Evolutionary conservation across 805 yeast species (phyloP).

Genomic region (Metahyphopichia silvanorum): DNA sequence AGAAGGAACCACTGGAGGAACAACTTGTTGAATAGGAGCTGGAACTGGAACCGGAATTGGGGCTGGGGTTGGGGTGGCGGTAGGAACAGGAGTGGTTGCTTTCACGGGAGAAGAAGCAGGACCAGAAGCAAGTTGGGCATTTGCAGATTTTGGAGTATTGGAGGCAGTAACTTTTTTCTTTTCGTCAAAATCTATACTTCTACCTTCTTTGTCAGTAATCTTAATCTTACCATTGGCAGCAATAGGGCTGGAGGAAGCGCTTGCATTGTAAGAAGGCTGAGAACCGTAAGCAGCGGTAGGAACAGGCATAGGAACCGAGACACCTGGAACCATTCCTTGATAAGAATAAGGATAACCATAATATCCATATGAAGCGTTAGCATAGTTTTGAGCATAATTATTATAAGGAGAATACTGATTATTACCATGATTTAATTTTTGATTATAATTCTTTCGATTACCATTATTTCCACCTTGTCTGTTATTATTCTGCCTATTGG

Average conservation of each 20-base stretch:
- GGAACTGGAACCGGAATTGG: conserved; percentile 1
- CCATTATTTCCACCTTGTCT: background rate
- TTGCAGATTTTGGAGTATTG: conserved; percentile 30
- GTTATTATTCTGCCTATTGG: conserved; percentile 6
- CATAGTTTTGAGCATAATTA: conserved; percentile 19
- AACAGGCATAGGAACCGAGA: conserved; percentile 6
- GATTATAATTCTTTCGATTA: conserved; percentile 8
- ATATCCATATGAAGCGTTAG: conserved; percentile 19
- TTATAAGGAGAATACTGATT: conserved; percentile 19
- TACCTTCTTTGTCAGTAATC: conserved; percentile 42
- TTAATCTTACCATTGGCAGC: conserved; percentile 23
- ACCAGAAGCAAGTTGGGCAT: conserved; percentile 18
- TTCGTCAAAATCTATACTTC: conserved; percentile 39
- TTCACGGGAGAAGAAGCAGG: conserved; percentile 8
- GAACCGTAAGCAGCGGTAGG: conserved; percentile 1
- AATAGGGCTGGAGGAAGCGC: conserved; percentile 8
- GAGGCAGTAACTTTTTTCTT: conserved; percentile 29
- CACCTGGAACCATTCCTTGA: conserved; percentile 12
- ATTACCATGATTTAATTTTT: conserved; percentile 15
- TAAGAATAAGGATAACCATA: conserved; percentile 23
- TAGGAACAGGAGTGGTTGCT: conserved; percentile 1
- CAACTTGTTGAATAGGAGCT: conserved; percentile 10
- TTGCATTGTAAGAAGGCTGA: conserved; percentile 1
- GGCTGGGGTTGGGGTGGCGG: conserved; percentile 5
- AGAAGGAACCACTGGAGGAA: conserved; percentile 10